Evolutionary conservation across 208 protist genomes (phyloP), one percentile per base, ranked within the genome.

Genomic region (Trypanosoma avium): DNA sequence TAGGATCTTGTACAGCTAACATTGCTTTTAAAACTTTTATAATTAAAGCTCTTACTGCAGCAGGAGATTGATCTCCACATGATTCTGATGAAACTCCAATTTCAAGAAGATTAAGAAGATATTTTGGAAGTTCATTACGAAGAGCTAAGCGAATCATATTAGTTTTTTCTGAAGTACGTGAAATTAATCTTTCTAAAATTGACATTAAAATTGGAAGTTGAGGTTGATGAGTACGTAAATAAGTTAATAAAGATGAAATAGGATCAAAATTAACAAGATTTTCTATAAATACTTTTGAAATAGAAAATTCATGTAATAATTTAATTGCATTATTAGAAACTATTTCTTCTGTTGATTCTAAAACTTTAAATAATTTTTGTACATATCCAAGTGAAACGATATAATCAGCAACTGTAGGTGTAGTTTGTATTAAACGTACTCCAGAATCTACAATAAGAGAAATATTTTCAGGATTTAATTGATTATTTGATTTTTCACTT

Each of bases 21-120:
- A 97, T 81, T 0, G 77, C 70, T 68, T 96, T 97, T n/a, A 97
- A 52, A 1, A 92, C 84, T 60, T 90, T 90, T 33, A 95, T 85
- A 22, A 95, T 68, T 12, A 93, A 68, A 0, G 93, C 93, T 17
- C 91, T 86, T 15, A 92, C 64, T 2, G 88, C 82, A 4, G 89
- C 80, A 1, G 84, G 77, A 7, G 70, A 60, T 26, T 79, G 69
- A 1, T 58, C 77, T 0, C 68, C 52, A 35, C 52, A 60, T 15
- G 69, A 63, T 8, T 72, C 75, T 6, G 66, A 47, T 19, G 75
- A 74, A n/a, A 92, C 30, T 7, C 81, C 78, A 13, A 59, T 49
- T 58, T 93, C 80, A 13, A 97, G 73, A 21, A 84, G 61, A 4
- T 61, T 29, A 0, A 97, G 67, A 24, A 97, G 58, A 21, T 65